Percentiles rank a stretch among this genome's conserved stretches.
These are phyloP conservation scores for Lupinus albus DNA, from an alignment of 306 rosid species.

Conservation along the genomic window DNA sequence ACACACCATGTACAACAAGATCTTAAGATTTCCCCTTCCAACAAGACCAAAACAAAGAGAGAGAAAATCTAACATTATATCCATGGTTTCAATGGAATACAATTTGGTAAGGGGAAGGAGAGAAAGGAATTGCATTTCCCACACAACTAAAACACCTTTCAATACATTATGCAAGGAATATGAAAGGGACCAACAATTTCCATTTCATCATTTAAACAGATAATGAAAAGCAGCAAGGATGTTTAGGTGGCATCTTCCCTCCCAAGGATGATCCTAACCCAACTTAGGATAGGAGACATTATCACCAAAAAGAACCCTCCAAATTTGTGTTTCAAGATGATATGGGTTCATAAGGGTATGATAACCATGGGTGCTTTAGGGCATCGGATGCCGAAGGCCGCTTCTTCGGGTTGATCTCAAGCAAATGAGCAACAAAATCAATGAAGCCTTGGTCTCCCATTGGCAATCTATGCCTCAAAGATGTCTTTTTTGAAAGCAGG, in stretches of 20 bases:
- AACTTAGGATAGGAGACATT: constrained; percentile 37
- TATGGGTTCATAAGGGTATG: constrained; percentile 85
- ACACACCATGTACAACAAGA: constrained; percentile 72
- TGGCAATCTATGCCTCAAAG: constrained; percentile 84
- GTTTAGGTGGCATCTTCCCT: constrained; percentile 40
- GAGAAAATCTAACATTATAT: constrained; percentile 53
- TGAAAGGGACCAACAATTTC: constrained; percentile 45
- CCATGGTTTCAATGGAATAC: constrained; percentile 52
- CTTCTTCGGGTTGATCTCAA: constrained; percentile 78
- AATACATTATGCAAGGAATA: constrained; percentile 43
- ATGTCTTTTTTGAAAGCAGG: constrained; percentile 85
- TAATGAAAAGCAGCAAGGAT: constrained; percentile 36
- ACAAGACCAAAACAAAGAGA: constrained; percentile 45
- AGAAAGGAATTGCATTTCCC: constrained; percentile 44
- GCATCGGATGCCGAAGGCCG: constrained; percentile 85
- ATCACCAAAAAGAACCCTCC: constrained; percentile 32
- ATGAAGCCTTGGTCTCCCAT: constrained; percentile 95
- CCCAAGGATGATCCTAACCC: constrained; percentile 39
- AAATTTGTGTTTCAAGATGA: constrained; percentile 59
- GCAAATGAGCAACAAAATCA: constrained; percentile 77
- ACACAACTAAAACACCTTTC: constrained; percentile 55
- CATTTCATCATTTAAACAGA: constrained; percentile 42
- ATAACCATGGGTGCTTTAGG: constrained; percentile 85
- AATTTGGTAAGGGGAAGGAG: constrained; percentile 44
- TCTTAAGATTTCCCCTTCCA: constrained; percentile 51